Percentiles rank a stretch among this genome's conserved stretches.
phyloP scores from a whole-genome alignment of 129 eudicot genomes.

The Flaveria ramosissima region DNA sequence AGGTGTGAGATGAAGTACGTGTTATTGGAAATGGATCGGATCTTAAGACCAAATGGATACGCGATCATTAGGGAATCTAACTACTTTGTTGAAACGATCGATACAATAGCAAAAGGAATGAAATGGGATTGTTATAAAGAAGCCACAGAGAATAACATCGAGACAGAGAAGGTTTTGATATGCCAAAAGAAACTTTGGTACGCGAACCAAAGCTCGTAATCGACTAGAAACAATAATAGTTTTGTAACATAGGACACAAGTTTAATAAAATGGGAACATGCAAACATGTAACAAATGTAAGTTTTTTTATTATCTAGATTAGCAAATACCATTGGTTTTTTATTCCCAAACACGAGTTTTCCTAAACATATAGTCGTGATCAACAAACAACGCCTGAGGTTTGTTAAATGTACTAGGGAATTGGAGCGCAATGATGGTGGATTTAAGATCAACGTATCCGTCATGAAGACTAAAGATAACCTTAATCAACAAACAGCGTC shows the following conservation, averaged over 20 bases:
- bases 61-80: constrained; percentile 79
- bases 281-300: not conserved
- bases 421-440: too few species aligned
- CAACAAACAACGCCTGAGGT: too few species aligned
- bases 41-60: constrained; percentile 80
- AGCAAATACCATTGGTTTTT: too few species aligned
- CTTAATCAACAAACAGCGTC: too few species aligned
- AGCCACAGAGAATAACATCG: constrained; percentile 63
- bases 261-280: not conserved
- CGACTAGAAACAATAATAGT: constrained; percentile 11
- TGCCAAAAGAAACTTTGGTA: constrained; percentile 96
- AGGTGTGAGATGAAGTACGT: constrained; percentile 94
- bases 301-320: constrained; percentile 16
- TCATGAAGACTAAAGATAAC: too few species aligned
- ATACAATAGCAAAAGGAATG: constrained; percentile 70
- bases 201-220: constrained; percentile 56
- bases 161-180: constrained; percentile 69
- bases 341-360: too few species aligned
- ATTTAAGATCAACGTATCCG: too few species aligned
- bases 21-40: constrained; percentile 87
- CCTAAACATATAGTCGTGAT: too few species aligned
- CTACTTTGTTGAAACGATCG: constrained; percentile 62
- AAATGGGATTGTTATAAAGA: constrained; percentile 87
- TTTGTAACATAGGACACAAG: constrained; percentile 14
- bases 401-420: too few species aligned